Percentiles rank a stretch among this genome's conserved stretches.
These are phyloP conservation scores for Rhodotorula graminis DNA, from an alignment of 768 basidiomycete species.

Conservation along the genomic window DNA sequence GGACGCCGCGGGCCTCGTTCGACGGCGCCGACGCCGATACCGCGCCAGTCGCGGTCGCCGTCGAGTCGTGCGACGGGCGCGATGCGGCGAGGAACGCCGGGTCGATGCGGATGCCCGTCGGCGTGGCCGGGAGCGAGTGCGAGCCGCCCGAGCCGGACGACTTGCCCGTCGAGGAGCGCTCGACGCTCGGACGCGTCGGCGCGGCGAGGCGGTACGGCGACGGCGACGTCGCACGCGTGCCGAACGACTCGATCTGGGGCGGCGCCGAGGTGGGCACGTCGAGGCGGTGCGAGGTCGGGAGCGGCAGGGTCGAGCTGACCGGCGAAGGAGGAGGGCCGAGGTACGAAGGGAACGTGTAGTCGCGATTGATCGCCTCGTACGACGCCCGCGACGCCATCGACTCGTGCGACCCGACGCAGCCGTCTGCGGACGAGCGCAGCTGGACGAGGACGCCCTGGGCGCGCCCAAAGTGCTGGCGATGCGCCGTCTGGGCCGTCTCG, in stretches of 20 bases:
- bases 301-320: neutral
- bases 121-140: neutral
- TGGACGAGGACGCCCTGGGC: neutral
- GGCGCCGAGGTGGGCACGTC: conserved; percentile 17
- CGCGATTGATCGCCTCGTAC: neutral
- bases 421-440: neutral
- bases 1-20: neutral
- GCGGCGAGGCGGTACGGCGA: neutral
- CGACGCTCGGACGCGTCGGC: neutral
- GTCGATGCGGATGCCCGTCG: neutral
- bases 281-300: neutral
- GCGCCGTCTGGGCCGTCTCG: neutral
- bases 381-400: neutral
- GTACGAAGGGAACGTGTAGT: neutral
- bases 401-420: too few relatives aligned
- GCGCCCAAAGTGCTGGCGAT: too few relatives aligned
- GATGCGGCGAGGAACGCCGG: neutral
- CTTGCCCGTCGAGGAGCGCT: neutral
- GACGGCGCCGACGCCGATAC: neutral
- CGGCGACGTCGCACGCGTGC: neutral
- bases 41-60: neutral
- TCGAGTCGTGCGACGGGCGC: too few relatives aligned
- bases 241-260: conserved; percentile 26
- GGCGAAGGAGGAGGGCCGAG: neutral
- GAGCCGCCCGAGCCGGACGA: neutral